Evolutionary conservation across 805 yeast genomes (phyloP).

Genomic region (Myxozyma kluyveri): DNA sequence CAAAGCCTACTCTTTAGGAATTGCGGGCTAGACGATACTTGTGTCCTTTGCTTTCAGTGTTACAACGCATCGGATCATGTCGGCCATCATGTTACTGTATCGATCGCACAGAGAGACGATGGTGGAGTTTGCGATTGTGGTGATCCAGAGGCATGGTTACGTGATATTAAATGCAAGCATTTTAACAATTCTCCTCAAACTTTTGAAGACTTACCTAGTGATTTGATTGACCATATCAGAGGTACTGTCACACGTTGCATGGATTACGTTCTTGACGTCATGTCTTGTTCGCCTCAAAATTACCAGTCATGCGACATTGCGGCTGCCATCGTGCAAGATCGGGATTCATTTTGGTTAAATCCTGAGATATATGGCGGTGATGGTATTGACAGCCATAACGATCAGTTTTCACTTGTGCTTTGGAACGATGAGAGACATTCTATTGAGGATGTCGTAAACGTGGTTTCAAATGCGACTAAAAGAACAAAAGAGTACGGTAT

Average conservation of each 20-base stretch:
- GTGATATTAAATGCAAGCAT: slow-evolving; percentile 50
- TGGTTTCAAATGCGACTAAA: slow-evolving; percentile 62
- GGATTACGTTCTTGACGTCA: slow-evolving; percentile 62
- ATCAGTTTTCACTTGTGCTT: slow-evolving; percentile 43
- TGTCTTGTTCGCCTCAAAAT: slow-evolving; percentile 32
- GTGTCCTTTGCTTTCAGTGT: slow-evolving; percentile 78
- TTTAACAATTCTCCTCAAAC: slow-evolving; percentile 35
- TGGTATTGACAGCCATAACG: slow-evolving; percentile 31
- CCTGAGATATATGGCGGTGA: slow-evolving; percentile 47
- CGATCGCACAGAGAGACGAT: slow-evolving; percentile 56
- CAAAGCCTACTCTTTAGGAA: slow-evolving; percentile 10
- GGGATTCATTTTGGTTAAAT: slow-evolving; percentile 38
- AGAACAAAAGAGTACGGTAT: slow-evolving; percentile 63
- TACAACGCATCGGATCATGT: slow-evolving; percentile 65
- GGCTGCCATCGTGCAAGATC: slow-evolving; percentile 13
- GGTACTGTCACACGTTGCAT: slow-evolving; percentile 48
- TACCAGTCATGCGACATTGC: slow-evolving; percentile 20
- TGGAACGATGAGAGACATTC: slow-evolving; percentile 83
- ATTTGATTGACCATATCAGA: slow-evolving; percentile 42
- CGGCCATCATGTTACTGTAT: slow-evolving; percentile 68
- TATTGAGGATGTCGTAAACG: slow-evolving; percentile 65
- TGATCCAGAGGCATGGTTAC: slow-evolving; percentile 78
- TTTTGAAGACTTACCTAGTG: slow-evolving; percentile 43
- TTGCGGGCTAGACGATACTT: slow-evolving; percentile 76
- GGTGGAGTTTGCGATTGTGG: slow-evolving; percentile 91